A percentile compares a stretch with the other conserved stretches of the same genome.
These are phyloP conservation scores for Ceratocystis alfenasii DNA, from an alignment of 2,329 filamentous ascomycete species.

Conservation along the genomic window DNA sequence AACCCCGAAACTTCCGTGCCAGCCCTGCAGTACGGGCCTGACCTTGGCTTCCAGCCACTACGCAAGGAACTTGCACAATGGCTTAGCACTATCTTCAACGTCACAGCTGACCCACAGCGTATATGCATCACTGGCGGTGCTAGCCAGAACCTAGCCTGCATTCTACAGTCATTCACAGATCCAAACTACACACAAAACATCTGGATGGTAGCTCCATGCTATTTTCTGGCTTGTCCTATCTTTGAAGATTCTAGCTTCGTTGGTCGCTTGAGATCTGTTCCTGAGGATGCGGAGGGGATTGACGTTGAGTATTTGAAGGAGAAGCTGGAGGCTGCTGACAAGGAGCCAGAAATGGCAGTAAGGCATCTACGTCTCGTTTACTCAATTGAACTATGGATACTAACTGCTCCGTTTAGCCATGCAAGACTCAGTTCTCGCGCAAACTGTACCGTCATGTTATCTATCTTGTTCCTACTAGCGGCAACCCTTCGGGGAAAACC, in stretches of 20 bases:
- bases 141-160: slow-evolving; percentile 65
- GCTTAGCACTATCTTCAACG: slow-evolving; percentile 36
- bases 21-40: slow-evolving; percentile 68
- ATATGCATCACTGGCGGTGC: slow-evolving; percentile 79
- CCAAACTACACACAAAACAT: slow-evolving; percentile 60
- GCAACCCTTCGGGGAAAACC: slow-evolving; percentile 76
- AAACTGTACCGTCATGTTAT: slow-evolving; percentile 82
- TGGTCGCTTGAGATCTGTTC: slow-evolving; percentile 53
- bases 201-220: slow-evolving; percentile 73
- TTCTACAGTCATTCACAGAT: slow-evolving; percentile 72
- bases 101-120: slow-evolving; percentile 37
- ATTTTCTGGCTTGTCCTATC: slow-evolving; percentile 74
- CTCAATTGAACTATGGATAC: no score
- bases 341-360: slow-evolving; percentile 23
- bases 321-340: slow-evolving; percentile 27
- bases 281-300: slow-evolving; percentile 67
- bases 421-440: slow-evolving; percentile 45
- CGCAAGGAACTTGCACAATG: slow-evolving; percentile 57
- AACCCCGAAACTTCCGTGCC: slow-evolving; percentile 46
- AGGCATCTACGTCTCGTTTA: background rate
- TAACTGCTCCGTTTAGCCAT: slow-evolving; percentile 29
- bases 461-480: slow-evolving; percentile 78
- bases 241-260: slow-evolving; percentile 71
- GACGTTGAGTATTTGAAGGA: slow-evolving; percentile 42
- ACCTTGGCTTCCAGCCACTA: slow-evolving; percentile 60